Evolutionary conservation across 164 flowering plant genomes (phyloP).

Genomic region (Vitis rotundifolia): DNA sequence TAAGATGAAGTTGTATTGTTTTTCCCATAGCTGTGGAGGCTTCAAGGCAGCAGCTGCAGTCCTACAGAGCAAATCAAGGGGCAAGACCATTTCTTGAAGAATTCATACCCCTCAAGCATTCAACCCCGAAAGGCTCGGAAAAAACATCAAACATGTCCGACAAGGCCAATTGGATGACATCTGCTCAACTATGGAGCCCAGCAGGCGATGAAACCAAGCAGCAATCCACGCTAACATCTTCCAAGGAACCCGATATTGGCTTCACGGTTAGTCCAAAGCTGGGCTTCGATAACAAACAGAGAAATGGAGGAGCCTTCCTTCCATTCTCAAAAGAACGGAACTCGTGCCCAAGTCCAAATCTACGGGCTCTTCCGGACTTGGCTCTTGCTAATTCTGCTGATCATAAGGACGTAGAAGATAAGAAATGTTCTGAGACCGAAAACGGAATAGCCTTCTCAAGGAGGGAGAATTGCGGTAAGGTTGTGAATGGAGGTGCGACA

Average conservation of each 20-base stretch:
- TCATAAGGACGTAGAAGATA: constrained; percentile 46
- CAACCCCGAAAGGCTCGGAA: constrained; percentile 41
- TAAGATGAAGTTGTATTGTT: neutral
- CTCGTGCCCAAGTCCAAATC: constrained; percentile 23
- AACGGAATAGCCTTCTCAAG: constrained; percentile 27
- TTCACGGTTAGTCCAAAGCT: constrained; percentile 48
- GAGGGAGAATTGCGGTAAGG: constrained; percentile 37
- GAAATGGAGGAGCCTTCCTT: constrained; percentile 82
- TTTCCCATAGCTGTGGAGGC: constrained; percentile 72
- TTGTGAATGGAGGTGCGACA: constrained; percentile 16
- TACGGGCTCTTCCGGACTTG: constrained; percentile 52
- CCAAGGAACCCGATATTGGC: constrained; percentile 42
- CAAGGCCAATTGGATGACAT: constrained; percentile 90
- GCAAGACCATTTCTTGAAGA: constrained; percentile 79
- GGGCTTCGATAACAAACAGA: constrained; percentile 56
- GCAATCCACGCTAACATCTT: constrained; percentile 23
- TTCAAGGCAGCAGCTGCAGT: constrained; percentile 76
- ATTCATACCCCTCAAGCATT: constrained; percentile 80
- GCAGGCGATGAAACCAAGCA: constrained; percentile 41
- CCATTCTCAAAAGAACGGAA: constrained; percentile 79
- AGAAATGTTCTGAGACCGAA: constrained; percentile 38
- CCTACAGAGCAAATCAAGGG: constrained; percentile 40
- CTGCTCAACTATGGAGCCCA: constrained; percentile 91
- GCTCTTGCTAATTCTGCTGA: constrained; percentile 58
- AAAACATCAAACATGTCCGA: constrained; percentile 42